Conservation (phyloP, 2,329 filamentous ascomycete genomes). For the Fusarium citri region DNA sequence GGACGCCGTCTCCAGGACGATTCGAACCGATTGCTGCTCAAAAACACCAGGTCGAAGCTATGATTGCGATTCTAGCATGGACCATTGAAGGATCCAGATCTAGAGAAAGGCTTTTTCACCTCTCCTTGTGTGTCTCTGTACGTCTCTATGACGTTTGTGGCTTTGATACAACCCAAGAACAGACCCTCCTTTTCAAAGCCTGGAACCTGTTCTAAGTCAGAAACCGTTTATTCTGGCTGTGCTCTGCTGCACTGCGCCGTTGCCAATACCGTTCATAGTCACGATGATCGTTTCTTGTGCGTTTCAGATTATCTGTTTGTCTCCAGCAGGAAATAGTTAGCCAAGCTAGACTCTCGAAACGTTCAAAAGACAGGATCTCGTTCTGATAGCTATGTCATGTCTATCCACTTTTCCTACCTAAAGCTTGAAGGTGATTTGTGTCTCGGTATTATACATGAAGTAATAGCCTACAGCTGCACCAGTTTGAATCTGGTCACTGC, state of each 20-base stretch:
- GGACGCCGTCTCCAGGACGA: constrained; percentile 16
- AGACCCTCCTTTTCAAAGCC: not conserved
- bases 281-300: constrained; percentile 15
- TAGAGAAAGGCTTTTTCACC: not conserved
- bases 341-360: constrained; percentile 11
- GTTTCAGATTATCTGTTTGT: constrained; percentile 39
- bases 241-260: not conserved
- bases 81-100: not conserved
- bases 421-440: constrained; percentile 4
- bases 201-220: not conserved
- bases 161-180: constrained; percentile 5
- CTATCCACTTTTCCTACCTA: constrained; percentile 16
- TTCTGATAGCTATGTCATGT: constrained; percentile 13
- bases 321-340: constrained; percentile 20
- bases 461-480: not conserved
- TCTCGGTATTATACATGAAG: not conserved
- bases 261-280: not conserved
- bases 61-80: not conserved
- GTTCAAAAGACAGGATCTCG: not conserved
- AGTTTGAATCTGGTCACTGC: constrained; percentile 1
- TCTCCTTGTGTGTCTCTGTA: not conserved
- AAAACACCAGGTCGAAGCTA: not conserved
- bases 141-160: constrained; percentile 23
- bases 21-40: not conserved
- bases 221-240: constrained; percentile 1